Base-by-base conservation (phyloP, 192 early-diverging fungal species). In the Chytriomyces hyalinus region DNA sequence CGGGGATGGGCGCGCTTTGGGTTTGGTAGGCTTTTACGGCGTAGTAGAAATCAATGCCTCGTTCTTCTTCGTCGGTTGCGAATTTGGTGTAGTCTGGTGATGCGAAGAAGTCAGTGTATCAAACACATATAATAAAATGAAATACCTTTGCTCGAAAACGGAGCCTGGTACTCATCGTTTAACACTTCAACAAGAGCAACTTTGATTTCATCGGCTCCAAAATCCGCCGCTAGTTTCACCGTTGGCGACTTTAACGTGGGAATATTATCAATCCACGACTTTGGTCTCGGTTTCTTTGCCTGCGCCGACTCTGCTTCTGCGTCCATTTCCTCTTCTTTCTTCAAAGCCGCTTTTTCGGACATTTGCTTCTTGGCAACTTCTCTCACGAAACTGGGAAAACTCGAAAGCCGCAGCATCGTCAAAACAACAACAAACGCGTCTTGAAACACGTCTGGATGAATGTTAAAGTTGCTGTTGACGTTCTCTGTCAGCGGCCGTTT, bases 321-420 rank as follows among this genome's bases (percentile, higher is more conserved):
- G 57, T 15, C 57, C 17, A 59, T 59, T 15, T n/a, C n/a, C 36
- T 17, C 48, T 11, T 46, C 28, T 68, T 61, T 61, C 49, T 24
- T n/a, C 9, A 11, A 62, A 48, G 78, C 73, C 43, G 61, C 36
- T 36, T 36, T 36, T 36, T 36, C 36, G 36, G 36, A 36, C 36
- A 36, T 2, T 4, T 4, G 36, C 36, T 36, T 36, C 36, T 36
- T 36, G 36, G 36, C 4, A 36, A 36, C 36, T 36, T 36, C 20
- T 65, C 76, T 80, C 22, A 68, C 17, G 66, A 81, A 81, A 43
- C 77, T 81, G 17, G 80, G 80, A 47, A 81, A 78, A 15, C 69
- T 60, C 8, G 67, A 73, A 5, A 67, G 64, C 26, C 77, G 59
- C 80, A 78, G 61, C 70, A 78, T 65, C 10, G 59, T 78, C 8